Evolutionary conservation across 2,329 filamentous ascomycete species (phyloP).

Genomic region (Aspergillus uvarum): DNA sequence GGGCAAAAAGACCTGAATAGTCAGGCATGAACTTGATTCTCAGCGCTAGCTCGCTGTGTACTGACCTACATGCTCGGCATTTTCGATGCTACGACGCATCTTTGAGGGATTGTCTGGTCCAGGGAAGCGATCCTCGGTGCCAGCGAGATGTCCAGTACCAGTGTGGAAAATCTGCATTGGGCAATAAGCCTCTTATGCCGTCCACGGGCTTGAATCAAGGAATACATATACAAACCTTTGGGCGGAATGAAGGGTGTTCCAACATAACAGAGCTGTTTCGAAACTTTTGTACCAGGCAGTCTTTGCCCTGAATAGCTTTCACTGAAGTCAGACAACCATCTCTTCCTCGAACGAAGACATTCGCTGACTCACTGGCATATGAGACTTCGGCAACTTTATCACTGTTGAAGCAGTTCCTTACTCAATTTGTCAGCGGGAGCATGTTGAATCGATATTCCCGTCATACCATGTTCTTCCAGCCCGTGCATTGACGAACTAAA

Average conservation of each 20-base stretch:
- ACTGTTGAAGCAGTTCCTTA: constrained; percentile 75
- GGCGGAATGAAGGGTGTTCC: constrained; percentile 75
- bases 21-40: background rate
- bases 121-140: constrained; percentile 74
- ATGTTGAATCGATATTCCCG: background rate
- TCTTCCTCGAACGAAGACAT: background rate
- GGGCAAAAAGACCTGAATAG: constrained; percentile 65
- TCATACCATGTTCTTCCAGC: constrained; percentile 68
- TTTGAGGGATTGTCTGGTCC: constrained; percentile 81
- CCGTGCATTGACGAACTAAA: constrained; percentile 69
- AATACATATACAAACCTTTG: constrained; percentile 62
- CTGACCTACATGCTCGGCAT: constrained; percentile 78
- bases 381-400: constrained; percentile 87
- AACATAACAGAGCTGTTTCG: constrained; percentile 96
- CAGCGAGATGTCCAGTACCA: constrained; percentile 54
- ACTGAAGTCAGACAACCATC: constrained; percentile 27
- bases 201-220: background rate
- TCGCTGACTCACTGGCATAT: constrained; percentile 74
- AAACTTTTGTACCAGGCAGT: constrained; percentile 91
- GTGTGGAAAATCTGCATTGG: constrained; percentile 57
- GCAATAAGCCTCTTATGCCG: constrained; percentile 17
- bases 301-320: constrained; percentile 83
- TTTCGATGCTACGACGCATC: constrained; percentile 82
- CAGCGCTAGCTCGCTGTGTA: constrained; percentile 20
- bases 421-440: background rate